Conservation (phyloP, 192 early-diverging fungal species). For the Coemansia sp. region DNA sequence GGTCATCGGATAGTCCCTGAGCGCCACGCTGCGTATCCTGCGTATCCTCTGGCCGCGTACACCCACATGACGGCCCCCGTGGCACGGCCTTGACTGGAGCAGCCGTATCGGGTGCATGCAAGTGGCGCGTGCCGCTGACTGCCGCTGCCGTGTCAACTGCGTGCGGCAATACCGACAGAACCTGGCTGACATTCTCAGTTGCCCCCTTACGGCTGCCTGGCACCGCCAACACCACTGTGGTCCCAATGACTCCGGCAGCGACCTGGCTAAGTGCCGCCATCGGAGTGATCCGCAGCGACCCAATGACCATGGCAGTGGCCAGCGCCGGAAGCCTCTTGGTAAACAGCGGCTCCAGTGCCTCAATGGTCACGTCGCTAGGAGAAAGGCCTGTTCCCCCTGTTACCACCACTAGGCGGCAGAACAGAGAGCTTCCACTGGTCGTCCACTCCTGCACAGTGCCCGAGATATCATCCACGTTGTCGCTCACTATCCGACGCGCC, state of each 20-base stretch:
- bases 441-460: conserved; percentile 50
- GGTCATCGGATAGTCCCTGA: conserved; percentile 1
- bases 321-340: conserved; percentile 68
- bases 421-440: conserved; percentile 4
- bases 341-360: conserved; percentile 73
- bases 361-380: conserved; percentile 79
- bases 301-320: conserved; percentile 66
- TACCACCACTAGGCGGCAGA: conserved; percentile 66
- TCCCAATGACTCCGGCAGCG: conserved; percentile 55
- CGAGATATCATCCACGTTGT: conserved; percentile 53
- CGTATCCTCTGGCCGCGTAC: conserved; percentile 18
- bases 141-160: conserved; percentile 58
- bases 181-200: conserved; percentile 73
- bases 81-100: too few relatives aligned
- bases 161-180: conserved; percentile 72
- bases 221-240: conserved; percentile 70
- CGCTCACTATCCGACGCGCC: conserved; percentile 42
- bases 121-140: background rate
- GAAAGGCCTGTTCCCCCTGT: conserved; percentile 94
- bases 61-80: conserved; percentile 15
- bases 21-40: background rate
- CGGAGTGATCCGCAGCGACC: conserved; percentile 75
- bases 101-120: conserved; percentile 1
- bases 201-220: conserved; percentile 87
- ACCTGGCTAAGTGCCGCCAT: conserved; percentile 87